Evolutionary conservation across 176 grass and related monocot species (phyloP), one percentile per base, ranked within the genome.

Genomic region (Avena sativa): DNA sequence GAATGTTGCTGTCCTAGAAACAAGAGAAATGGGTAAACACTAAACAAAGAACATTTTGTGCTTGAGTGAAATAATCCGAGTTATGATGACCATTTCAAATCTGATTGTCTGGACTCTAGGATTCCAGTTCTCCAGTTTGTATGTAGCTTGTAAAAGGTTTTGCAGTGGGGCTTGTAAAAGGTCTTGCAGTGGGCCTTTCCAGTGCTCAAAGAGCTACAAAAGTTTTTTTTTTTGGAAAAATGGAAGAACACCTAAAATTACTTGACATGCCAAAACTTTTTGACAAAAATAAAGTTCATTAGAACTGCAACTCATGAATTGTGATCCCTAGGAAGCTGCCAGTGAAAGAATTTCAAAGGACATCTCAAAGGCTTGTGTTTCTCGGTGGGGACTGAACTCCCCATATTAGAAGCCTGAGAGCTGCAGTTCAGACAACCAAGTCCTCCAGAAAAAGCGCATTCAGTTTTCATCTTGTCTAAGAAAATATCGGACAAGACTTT

Each of bases 61-160:
- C 51, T 50, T 1, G 13, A 78, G 43, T 28, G 23, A 81, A 74
- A 44, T 81, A 19, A 75, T 68, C 19, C 59, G 12, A 81, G 44
- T n/a, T 64, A 10, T 3, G 15, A 50, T 77, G 57, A 15, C 62
- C 61, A 86, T 82, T 59, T 69, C 28, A 83, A 83, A 78, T 78
- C 9, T 62, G 30, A 36, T 34, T 71, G 53, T 8, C 48, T 32
- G 17, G 21, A 13, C 30, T 85, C 26, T 49, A 28, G 6, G 44
- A 44, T 44, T 72, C 17, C 58, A 53, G 65, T 89, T 72, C 20
- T 30, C 14, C 58, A 50, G 58, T 32, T 30, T 80, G 12, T 30
- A 56, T 69, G 9, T 60, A 70, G 28, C n/a, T 76, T 82, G 53
- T 64, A 55, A 71, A 86, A 51, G 50, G 15, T 55, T 64, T 2